Conservation (phyloP, 257 asterid species). For the Agastache rugosa region DNA sequence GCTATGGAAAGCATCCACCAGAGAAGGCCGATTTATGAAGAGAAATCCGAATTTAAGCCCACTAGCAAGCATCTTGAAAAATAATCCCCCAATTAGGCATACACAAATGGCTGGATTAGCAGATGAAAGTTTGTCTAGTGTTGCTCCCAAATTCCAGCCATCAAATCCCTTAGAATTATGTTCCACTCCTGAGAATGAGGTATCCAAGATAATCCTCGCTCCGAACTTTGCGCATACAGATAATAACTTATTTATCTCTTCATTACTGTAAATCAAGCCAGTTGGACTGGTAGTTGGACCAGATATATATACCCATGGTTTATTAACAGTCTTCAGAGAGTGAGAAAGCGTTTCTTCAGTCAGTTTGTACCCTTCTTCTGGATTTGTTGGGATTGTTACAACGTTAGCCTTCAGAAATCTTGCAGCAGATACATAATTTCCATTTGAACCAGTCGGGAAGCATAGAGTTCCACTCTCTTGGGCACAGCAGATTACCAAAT, state of each 20-base stretch:
- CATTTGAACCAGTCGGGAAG: constrained; percentile 89
- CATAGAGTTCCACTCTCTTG: constrained; percentile 94
- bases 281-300: constrained; percentile 93
- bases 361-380: constrained; percentile 72
- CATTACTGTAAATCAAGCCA: constrained; percentile 78
- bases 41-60: constrained; percentile 87
- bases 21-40: constrained; percentile 63
- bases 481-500: constrained; percentile 80
- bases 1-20: constrained; percentile 78
- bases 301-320: constrained; percentile 91
- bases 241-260: constrained; percentile 69
- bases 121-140: constrained; percentile 60
- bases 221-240: constrained; percentile 72
- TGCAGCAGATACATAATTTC: constrained; percentile 86
- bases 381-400: constrained; percentile 55
- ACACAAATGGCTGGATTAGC: constrained; percentile 60
- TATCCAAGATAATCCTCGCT: constrained; percentile 81
- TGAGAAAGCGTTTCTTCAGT: constrained; percentile 61
- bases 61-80: constrained; percentile 84
- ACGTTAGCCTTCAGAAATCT: constrained; percentile 72
- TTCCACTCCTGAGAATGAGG: constrained; percentile 90
- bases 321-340: constrained; percentile 54
- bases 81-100: constrained; percentile 81
- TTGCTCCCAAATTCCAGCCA: constrained; percentile 78
- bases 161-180: constrained; percentile 55